Percentiles rank a stretch among this genome's conserved stretches.
phyloP scores from a whole-genome alignment of 2,329 filamentous ascomycete genomes.

The Scortechinia acanthostroma region DNA sequence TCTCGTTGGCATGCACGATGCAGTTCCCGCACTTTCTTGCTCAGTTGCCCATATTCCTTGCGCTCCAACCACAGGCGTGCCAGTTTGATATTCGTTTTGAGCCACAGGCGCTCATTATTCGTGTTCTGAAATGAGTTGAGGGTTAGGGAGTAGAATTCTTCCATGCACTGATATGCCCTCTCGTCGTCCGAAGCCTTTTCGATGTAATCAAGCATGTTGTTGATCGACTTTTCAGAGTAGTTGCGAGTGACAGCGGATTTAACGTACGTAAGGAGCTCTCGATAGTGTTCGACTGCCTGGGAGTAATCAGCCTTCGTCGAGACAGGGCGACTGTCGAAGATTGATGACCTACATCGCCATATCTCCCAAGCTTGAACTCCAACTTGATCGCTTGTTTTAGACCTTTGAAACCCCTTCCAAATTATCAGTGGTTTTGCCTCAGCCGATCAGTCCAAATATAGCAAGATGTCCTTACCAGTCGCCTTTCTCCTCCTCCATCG shows the following conservation, averaged over 20 bases:
- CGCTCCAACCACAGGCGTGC: constrained; percentile 84
- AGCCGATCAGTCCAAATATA: neutral
- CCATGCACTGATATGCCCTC: constrained; percentile 74
- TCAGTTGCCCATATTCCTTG: constrained; percentile 76
- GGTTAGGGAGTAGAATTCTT: constrained; percentile 89
- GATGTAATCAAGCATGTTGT: constrained; percentile 97
- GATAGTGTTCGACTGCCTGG: constrained; percentile 85
- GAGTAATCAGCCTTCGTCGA: constrained; percentile 12
- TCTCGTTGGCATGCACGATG: constrained; percentile 82
- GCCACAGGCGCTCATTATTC: constrained; percentile 93
- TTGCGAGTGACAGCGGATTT: constrained; percentile 94
- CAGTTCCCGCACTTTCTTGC: constrained; percentile 78
- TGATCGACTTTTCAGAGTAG: constrained; percentile 98
- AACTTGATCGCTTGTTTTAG: constrained; percentile 97
- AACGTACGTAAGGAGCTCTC: constrained; percentile 91
- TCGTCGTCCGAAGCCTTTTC: constrained; percentile 68
- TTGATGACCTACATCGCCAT: constrained; percentile 57
- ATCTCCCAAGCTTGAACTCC: constrained; percentile 85
- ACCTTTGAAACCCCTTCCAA: constrained; percentile 76
- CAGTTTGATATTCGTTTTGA: constrained; percentile 97
- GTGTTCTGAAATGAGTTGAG: constrained; percentile 92
- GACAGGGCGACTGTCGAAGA: neutral
- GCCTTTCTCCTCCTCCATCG: constrained; percentile 80
- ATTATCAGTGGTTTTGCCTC: neutral
- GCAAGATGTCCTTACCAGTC: constrained; percentile 53